Evolutionary conservation across 352 stramenopile genomes (phyloP), one percentile per base, ranked within the genome.

Genomic region (Phytophthora syringae): DNA sequence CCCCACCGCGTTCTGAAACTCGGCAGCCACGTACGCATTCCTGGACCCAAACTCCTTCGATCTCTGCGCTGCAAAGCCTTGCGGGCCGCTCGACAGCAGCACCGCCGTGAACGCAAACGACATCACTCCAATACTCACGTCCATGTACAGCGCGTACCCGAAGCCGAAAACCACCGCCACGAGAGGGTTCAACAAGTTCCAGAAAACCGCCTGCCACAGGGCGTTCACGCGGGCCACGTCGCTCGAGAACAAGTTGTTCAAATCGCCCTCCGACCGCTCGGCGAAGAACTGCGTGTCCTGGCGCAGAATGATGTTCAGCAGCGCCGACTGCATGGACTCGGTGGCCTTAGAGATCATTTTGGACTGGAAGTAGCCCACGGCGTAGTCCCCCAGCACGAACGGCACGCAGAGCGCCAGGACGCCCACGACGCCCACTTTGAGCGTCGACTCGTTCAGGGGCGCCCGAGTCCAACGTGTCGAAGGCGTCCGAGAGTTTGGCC

Each of bases 261-360:
- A 64, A 56, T 96, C 88, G 24, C 88, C 88, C 28, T 96, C 88
- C 0, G 88, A 96, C 16, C 88, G 83, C 48, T 92, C 86, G 1
- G 83, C 82, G 25, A 96, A 96, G 56, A 96, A 96, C 34, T 78
- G 66, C 12, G 86, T 93, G 53, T 86, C 72, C 52, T 96, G 88
- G 52, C 78, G 84, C 21, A 96, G 56, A 39, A 96, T 93, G 55
- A 89, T 96, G 50, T 88, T 71, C 4, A 96, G 76, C 50, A 96
- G 53, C 22, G 72, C 82, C 37, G 66, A 79, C 61, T 96, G 86
- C 65, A 96, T 79, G 44, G 74, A 79, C 51, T 94, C 84, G 1
- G 86, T 94, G 16, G 88, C 88, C 69, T 94, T 96, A 24, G 86
- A 86, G 53, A 96, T 96, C 88, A 96, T 96, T 51, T 96, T 96